Conservation (phyloP, 2,329 filamentous ascomycete genomes). For the Fusarium annulatum region DNA sequence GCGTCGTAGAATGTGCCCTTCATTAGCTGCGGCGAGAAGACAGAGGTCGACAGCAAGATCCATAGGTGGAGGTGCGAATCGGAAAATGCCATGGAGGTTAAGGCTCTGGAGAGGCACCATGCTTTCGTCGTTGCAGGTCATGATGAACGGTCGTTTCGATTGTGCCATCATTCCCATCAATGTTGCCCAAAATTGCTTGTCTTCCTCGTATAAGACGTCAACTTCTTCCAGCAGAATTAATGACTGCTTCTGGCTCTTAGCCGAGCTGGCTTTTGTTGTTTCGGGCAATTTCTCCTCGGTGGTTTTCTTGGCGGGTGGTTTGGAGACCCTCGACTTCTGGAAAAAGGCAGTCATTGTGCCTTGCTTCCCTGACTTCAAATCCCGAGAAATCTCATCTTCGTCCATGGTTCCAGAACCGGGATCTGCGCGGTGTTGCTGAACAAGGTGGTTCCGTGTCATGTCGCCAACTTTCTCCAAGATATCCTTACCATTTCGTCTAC, state of each 20-base stretch:
- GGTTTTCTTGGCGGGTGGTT: constrained; percentile 47
- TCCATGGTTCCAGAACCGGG: constrained; percentile 43
- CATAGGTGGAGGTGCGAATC: constrained; percentile 73
- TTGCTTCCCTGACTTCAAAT: constrained; percentile 76
- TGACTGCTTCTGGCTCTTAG: constrained; percentile 84
- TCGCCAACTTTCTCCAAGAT: constrained; percentile 92
- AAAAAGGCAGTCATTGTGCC: constrained; percentile 87
- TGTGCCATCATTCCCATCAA: constrained; percentile 80
- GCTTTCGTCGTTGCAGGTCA: constrained; percentile 95
- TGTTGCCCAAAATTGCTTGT: constrained; percentile 93
- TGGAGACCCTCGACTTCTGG: constrained; percentile 58
- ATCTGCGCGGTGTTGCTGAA: constrained; percentile 62
- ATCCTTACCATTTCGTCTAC: constrained; percentile 86
- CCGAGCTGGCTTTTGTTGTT: constrained; percentile 45
- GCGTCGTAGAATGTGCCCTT: constrained; percentile 83
- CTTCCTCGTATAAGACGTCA: constrained; percentile 93
- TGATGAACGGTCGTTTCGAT: constrained; percentile 90
- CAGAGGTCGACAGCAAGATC: constrained; percentile 83
- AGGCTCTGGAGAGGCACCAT: constrained; percentile 79
- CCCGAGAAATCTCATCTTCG: constrained; percentile 54
- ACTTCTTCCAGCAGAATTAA: constrained; percentile 94
- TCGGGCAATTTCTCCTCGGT: constrained; percentile 44
- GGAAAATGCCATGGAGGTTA: constrained; percentile 86
- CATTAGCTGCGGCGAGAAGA: constrained; percentile 83
- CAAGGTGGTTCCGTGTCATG: constrained; percentile 95